Percentiles rank a stretch among this genome's conserved stretches.
Evolutionary conservation across 139 green algal genomes (phyloP).

Genomic region (Volvox reticuliferus): DNA sequence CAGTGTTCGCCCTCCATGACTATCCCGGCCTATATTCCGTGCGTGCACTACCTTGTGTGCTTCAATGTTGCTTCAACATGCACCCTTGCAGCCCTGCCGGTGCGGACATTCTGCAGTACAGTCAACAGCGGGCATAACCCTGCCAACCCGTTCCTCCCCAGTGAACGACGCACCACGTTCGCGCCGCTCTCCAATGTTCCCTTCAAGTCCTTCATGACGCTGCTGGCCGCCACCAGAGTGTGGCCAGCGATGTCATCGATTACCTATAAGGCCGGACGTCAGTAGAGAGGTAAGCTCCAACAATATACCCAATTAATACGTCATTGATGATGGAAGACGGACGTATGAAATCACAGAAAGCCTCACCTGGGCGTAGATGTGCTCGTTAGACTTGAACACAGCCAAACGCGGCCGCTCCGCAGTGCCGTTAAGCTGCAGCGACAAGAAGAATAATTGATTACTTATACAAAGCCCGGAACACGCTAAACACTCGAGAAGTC

Average conservation of each 20-base stretch:
- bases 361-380: conserved; percentile 97
- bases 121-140: too few relatives aligned
- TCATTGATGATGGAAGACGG: not conserved
- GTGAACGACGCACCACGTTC: conserved; percentile 64
- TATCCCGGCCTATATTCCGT: too few relatives aligned
- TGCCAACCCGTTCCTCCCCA: not conserved
- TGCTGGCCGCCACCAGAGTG: conserved; percentile 90
- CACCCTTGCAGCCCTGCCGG: too few relatives aligned
- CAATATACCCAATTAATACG: too few relatives aligned
- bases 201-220: conserved; percentile 79
- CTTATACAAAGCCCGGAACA: not conserved
- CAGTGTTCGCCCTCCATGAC: too few relatives aligned
- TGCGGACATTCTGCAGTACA: too few relatives aligned
- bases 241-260: conserved; percentile 90
- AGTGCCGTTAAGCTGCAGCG: conserved; percentile 88
- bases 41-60: too few relatives aligned
- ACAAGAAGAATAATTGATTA: not conserved
- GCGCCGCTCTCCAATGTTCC: conserved; percentile 59
- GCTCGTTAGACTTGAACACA: conserved; percentile 96
- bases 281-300: too few relatives aligned
- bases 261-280: conserved; percentile 72
- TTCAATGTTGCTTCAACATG: too few relatives aligned
- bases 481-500: not conserved
- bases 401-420: conserved; percentile 91
- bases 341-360: conserved; percentile 42